Evolutionary conservation across 225 moss, liverwort and hornwort species (phyloP), one percentile per base, ranked within the genome.

Genomic region (Marchantia paleacea): DNA sequence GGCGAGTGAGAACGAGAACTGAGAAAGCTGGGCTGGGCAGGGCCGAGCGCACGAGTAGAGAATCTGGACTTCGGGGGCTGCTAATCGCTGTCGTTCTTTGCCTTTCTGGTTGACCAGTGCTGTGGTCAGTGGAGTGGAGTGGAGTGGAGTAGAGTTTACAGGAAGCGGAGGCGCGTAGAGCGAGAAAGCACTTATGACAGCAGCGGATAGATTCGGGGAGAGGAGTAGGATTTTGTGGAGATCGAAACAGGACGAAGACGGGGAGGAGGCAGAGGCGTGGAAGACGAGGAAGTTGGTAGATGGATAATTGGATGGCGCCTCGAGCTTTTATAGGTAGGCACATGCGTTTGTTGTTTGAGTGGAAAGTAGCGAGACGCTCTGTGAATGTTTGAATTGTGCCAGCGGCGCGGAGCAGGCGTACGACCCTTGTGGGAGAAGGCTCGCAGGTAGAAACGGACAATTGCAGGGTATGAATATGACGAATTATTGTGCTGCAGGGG

Each of bases 241-340:
- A 55, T 54, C 54, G 74, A 74, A 74, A 26, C 15, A 74, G 74
- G 25, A 28, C 26, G 54, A 55, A 26, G 26, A 55, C 29, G 14
- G 74, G 74, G 52, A 28, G 74, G 26, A 74, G 55, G 57, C 57
- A 57, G 57, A 57, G 14, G 74, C 28, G 74, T 26, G 55, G 28
- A 55, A 24, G 74, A 26, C 74, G 54, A 74, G 28, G 22, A 54
- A 74, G 74, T 8, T 74, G 55, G 74, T 74, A 55, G 74, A 74
- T 74, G 74, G 74, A 74, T 74, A 74, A 74, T 74, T 54, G 74
- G 74, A 77, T 77, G 77, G 77, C 77, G 48, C 77, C 77, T 47
- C 77, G 77, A 47, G 60, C 55, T 1, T 58, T 30, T 61, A 39
- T 55, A 77, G 77, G 77, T 77, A 77, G 22, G 77, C 77, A 30